Evolutionary conservation across 1,139 yeast species (phyloP).

Genomic region (Candida buenavistaensis): DNA sequence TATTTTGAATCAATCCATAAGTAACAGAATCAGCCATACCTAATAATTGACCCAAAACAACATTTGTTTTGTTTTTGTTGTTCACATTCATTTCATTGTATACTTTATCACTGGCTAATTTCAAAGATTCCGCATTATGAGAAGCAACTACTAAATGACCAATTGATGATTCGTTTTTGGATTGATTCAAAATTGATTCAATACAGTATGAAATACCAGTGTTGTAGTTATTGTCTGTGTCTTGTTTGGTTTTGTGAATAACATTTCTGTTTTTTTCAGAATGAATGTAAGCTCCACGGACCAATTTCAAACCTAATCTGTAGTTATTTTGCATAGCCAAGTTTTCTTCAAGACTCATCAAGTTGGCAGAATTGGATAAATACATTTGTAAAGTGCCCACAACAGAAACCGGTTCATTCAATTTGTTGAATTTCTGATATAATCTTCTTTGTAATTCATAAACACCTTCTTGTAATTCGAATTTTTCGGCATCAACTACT

Average conservation of each 20-base stretch:
- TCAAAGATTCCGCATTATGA: conserved; percentile 81
- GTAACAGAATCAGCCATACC: conserved; percentile 97
- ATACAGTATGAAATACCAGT: conserved; percentile 66
- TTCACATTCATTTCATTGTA: conserved; percentile 20
- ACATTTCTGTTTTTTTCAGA: conserved; percentile 76
- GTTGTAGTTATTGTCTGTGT: conserved; percentile 76
- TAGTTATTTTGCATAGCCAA: conserved; percentile 65
- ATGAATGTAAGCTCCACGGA: conserved; percentile 97
- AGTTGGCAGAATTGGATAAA: conserved; percentile 65
- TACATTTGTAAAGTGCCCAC: conserved; percentile 96
- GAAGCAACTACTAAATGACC: conserved; percentile 93
- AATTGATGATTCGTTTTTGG: conserved; percentile 49
- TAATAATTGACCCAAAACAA: conserved; percentile 84
- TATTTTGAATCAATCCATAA: conserved; percentile 63
- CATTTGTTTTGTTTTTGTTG: conserved; percentile 54
- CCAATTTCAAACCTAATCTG: conserved; percentile 84
- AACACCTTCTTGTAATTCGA: conserved; percentile 85
- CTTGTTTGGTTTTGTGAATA: conserved; percentile 74
- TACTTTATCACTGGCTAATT: conserved; percentile 64
- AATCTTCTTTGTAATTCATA: conserved; percentile 85
- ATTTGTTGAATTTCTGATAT: conserved; percentile 70
- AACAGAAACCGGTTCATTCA: conserved; percentile 59
- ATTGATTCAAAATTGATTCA: conserved; percentile 51
- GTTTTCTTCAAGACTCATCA: conserved; percentile 62
- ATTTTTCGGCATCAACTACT: conserved; percentile 91